A percentile compares a stretch with the other conserved stretches of the same genome.
These are phyloP conservation scores for Hansfordia pulvinata DNA, from an alignment of 2,329 filamentous ascomycete genomes.

Conservation along the genomic window DNA sequence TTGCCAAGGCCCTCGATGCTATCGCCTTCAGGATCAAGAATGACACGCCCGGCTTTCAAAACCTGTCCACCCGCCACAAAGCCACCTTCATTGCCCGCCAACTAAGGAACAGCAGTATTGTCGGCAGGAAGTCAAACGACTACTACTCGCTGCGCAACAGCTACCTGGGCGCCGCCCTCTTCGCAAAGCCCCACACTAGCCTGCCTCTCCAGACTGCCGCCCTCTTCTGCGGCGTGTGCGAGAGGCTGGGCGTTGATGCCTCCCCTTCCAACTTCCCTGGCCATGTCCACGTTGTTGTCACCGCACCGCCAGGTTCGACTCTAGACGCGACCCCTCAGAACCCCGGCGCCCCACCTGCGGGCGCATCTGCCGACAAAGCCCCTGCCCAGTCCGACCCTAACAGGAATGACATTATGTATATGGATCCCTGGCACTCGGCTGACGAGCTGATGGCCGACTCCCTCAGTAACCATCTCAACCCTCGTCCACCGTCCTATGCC, in stretches of 20 bases:
- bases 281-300: slow-evolving; percentile 52
- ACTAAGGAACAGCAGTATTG: slow-evolving; percentile 35
- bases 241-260: slow-evolving; percentile 42
- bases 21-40: slow-evolving; percentile 28
- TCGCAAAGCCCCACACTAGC: slow-evolving; percentile 32
- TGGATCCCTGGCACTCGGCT: slow-evolving; percentile 29
- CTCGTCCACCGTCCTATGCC: no score
- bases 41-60: slow-evolving; percentile 26
- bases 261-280: slow-evolving; percentile 51
- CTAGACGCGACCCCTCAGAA: no score
- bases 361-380: slow-evolving; percentile 9
- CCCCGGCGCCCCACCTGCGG: no score
- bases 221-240: slow-evolving; percentile 52
- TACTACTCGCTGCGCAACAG: slow-evolving; percentile 52
- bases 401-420: slow-evolving; percentile 32
- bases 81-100: slow-evolving; percentile 38
- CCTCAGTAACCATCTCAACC: slow-evolving; percentile 3
- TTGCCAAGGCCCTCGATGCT: slow-evolving; percentile 18
- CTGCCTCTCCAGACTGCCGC: slow-evolving; percentile 49
- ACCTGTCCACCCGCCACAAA: slow-evolving; percentile 30
- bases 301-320: slow-evolving; percentile 10
- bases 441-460: slow-evolving; percentile 3
- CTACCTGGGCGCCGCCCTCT: slow-evolving; percentile 47
- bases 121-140: slow-evolving; percentile 27
- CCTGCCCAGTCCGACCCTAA: slow-evolving; percentile 1